Percentiles rank a stretch among this genome's conserved stretches.
Evolutionary conservation across 2,329 filamentous ascomycete genomes (phyloP).

Genomic region (Botryosphaeria agaves): DNA sequence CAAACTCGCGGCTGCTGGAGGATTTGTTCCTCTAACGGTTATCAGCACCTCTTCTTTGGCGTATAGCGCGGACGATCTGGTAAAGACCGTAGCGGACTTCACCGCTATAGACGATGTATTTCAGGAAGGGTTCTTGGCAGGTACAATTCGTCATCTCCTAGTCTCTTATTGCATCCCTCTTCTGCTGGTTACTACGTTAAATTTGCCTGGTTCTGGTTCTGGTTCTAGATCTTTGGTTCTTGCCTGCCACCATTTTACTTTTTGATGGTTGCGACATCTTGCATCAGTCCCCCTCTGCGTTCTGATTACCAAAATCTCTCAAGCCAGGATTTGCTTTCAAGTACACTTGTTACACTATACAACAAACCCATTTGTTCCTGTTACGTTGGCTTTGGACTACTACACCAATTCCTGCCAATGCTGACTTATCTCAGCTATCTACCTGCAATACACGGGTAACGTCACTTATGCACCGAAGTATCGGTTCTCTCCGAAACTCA

Average conservation of each 20-base stretch:
- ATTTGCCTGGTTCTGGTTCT: no score
- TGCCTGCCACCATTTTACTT: no score
- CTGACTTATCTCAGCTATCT: constrained; percentile 2
- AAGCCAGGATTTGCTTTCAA: no score
- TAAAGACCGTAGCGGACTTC: constrained; percentile 12
- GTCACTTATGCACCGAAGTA: not conserved
- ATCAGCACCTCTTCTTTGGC: constrained; percentile 11
- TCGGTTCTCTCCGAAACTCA: not conserved
- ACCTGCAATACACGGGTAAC: constrained; percentile 6
- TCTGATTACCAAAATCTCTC: no score
- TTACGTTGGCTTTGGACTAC: no score
- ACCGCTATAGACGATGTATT: constrained; percentile 22
- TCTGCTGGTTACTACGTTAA: not conserved
- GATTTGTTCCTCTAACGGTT: constrained; percentile 22
- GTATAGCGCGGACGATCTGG: constrained; percentile 10
- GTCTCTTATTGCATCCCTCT: not conserved
- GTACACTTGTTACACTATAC: no score
- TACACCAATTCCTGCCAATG: no score
- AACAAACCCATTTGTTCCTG: no score
- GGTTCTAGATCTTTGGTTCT: no score
- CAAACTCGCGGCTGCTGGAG: constrained; percentile 7
- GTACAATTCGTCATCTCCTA: constrained; percentile 4
- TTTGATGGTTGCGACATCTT: no score
- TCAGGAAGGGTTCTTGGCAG: constrained; percentile 20
- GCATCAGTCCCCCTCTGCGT: no score